These are phyloP conservation scores for Eucalyptus erythrocorys DNA, from an alignment of 345 rosid species.

Conservation along the genomic window DNA sequence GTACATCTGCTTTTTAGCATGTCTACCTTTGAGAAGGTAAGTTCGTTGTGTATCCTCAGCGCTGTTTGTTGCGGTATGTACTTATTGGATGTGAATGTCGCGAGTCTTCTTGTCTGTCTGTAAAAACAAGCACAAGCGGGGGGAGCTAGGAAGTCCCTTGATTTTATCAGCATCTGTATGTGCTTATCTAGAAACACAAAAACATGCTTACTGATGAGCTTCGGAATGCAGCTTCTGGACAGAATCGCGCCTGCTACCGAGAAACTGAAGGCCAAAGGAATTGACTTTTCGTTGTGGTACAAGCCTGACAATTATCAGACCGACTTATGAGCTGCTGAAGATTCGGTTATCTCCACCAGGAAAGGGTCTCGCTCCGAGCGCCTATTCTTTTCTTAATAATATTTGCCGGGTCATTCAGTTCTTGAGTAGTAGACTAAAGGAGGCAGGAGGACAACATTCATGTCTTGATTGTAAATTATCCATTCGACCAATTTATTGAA, in stretches of 20 bases:
- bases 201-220: not conserved
- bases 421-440: not conserved
- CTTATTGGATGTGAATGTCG: not conserved
- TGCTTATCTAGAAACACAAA: not conserved
- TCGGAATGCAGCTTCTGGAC: conserved; percentile 55
- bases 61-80: not conserved
- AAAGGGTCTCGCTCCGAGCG: not conserved
- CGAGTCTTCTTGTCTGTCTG: not conserved
- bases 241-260: conserved; percentile 74
- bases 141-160: not conserved
- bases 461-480: not conserved
- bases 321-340: conserved; percentile 25
- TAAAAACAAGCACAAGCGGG: not conserved
- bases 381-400: not conserved
- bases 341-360: not conserved
- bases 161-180: not conserved
- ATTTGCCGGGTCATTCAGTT: not conserved
- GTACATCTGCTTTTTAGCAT: not conserved
- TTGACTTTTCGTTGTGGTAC: conserved; percentile 81
- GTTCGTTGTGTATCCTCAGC: not conserved
- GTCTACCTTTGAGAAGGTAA: not conserved
- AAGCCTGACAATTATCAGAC: conserved; percentile 74
- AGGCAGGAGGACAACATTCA: not conserved
- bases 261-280: conserved; percentile 64
- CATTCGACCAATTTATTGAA: not conserved